Base-by-base conservation (phyloP, 192 early-diverging fungal species). In the Coemansia sp. region DNA sequence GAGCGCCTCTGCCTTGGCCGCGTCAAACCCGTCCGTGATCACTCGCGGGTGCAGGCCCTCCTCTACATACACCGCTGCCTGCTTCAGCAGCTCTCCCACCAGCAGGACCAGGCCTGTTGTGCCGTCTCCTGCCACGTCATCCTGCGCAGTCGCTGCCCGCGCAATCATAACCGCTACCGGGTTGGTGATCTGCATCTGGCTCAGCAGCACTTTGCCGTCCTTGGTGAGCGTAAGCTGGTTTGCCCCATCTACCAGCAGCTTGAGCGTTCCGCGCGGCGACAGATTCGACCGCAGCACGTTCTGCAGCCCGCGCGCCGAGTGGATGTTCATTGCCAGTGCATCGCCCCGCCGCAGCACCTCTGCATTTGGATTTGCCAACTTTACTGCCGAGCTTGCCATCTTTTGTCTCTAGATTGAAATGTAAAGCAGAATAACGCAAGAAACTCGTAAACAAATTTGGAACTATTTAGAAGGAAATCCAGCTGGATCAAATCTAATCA, bases 131-230 rank as follows among this genome's bases (percentile, higher is more conserved):
- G 95, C 97, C 37, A 98, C 88, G 62, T 99, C 97, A 80, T 99
- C 97, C 79, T 99, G 97, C 21, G 95, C 95, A 18, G 94, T 97
- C 1, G 97, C 94, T n/a, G 97, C 92, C 14, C 94, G 85, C 19
- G 97, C 97, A 72, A 99, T 97, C 97, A 99, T 99, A 54, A 91
- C 89, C 19, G 97, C 97, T 4, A 94, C 96, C 6, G 97, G 97
- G 77, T 99, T 94, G 88, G 96, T 94, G 78, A 99, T 99, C 94
- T 99, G 97, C 97, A 99, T 99, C 80, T 99, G 95, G 59, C 80
- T 93, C 58, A 99, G 81, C 21, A 99, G 88, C 38, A 99, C 97
- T 68, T 99, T 99, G 52, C 97, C 97, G 71, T 99, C 97, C 82
- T 99, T 99, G 36, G 97, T 99, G 51, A 98, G 80, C 70, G 96